A percentile compares a stretch with the other conserved stretches of the same genome.
phyloP scores from a whole-genome alignment of 257 asterid species.

The Ocimum tenuiflorum region DNA sequence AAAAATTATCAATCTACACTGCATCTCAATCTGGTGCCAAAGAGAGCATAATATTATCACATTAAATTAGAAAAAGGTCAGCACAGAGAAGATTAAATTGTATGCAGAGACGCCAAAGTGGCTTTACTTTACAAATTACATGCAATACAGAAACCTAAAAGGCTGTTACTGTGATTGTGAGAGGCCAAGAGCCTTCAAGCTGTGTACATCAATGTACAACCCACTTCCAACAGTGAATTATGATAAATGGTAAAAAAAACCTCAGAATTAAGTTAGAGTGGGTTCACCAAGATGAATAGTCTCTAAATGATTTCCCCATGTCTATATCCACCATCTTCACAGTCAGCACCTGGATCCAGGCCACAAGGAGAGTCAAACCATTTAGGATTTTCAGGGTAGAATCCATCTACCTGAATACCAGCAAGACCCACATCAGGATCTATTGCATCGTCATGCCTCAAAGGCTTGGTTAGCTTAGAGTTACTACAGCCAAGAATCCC shows the following conservation, averaged over 20 bases:
- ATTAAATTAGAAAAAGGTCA: constrained; percentile 11
- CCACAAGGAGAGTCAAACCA: constrained; percentile 95
- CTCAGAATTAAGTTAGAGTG: constrained; percentile 43
- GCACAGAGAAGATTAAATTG: constrained; percentile 22
- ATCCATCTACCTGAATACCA: constrained; percentile 71
- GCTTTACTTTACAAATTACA: constrained; percentile 43
- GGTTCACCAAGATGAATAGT: constrained; percentile 45
- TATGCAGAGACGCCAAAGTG: constrained; percentile 35
- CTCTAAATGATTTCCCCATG: constrained; percentile 72
- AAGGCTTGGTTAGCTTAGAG: constrained; percentile 35
- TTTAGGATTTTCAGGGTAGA: constrained; percentile 84
- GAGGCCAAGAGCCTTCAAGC: constrained; percentile 29
- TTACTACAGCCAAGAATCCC: constrained; percentile 50
- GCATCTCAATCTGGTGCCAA: background rate
- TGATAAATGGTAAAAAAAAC: constrained; percentile 23
- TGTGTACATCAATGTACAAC: constrained; percentile 34
- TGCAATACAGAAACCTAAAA: constrained; percentile 22
- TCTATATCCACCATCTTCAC: constrained; percentile 69
- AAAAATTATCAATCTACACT: background rate
- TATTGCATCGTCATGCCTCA: constrained; percentile 52
- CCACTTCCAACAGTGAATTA: constrained; percentile 38
- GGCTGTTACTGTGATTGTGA: constrained; percentile 27
- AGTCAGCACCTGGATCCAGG: constrained; percentile 65
- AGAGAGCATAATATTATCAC: constrained; percentile 3
- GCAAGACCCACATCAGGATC: constrained; percentile 76